Base-by-base conservation (phyloP, 164 flowering plant species). In the Pachysandra terminalis region DNA sequence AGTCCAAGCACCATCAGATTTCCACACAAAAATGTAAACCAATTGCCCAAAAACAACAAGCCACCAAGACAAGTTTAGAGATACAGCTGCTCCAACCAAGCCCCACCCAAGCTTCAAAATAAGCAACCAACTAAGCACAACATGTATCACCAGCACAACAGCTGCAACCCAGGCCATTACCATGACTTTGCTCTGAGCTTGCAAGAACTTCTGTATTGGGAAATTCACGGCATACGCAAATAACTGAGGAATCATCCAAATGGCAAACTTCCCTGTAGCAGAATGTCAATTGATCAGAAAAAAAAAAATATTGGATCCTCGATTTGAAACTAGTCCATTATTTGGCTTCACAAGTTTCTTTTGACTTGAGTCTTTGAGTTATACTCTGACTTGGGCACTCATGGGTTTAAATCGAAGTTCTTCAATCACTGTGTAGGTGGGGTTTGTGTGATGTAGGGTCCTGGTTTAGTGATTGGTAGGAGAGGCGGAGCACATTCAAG, bases 231-330 rank as follows among this genome's bases (percentile, higher is more conserved):
- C 89, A 25, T 83, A 85, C 0, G 91, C 89, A 56, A 81, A 88
- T 68, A 86, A 60, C 56, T 86, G 87, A 1, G 93, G 93, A 37
- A 88, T 41, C 86, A 86, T 85, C 83, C 83, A 82, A 19, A 85
- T 0, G 13, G 93, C 82, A 67, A 86, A 85, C 65, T 73, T 69
- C 0, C 88, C 88, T 83, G 83, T 77, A 67, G 19, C 51, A 59
- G n/a, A 35, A 58, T 9, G 17, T 40, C 9, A 1, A 16, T 22
- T 25, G 21, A 40, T 12, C n/a, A 9, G 35, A 25, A 17, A 59
- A 17, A 23, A 23, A 24, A 17, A 17, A 26, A 23, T 17, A 9
- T 25, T 59, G 24, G 26, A 59, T 14, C 32, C 17, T 5, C 3
- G 35, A 10, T 10, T 23, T 14, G 25, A 58, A 21, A 7, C 62